Base-by-base conservation (phyloP, 2,329 filamentous ascomycete species). In the Fusarium sacchari region DNA sequence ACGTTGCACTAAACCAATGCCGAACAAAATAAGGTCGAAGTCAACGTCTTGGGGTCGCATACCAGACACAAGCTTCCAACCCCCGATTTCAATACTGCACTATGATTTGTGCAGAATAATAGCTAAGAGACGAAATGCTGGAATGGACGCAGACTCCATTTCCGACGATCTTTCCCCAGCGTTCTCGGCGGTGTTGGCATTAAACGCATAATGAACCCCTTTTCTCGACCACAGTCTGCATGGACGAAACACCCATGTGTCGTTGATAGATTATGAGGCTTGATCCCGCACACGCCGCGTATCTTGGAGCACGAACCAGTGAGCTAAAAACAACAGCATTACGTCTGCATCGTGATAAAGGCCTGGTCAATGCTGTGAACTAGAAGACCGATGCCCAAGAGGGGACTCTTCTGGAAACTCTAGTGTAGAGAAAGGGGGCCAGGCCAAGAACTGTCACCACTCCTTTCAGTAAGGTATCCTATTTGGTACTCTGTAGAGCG, bases 131-230 rank as follows among this genome's bases (percentile, higher is more conserved):
- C 32, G 67, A 69, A 43, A 44, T 47, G 50, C 62, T 73, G 71
- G 67, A 76, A 77, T 77, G 73, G 60, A 61, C 60, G 28, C 55
- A 66, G 53, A 61, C 53, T 72, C 59, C 56, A 60, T 76, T 65
- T 60, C 63, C 58, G 76, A 68, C 53, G 64, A 73, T 72, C 71
- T 56, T 67, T 60, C 60, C 43, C 24, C 42, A 58, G 42, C 55
- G 42, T 43, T 49, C 50, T 64, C 64, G 55, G 49, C 49, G 55
- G 46, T 34, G 47, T 69, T 64, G 11, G 59, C 61, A 62, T 40
- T 46, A 70, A 64, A 59, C 47, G 49, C 62, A 65, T 56, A 61
- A 65, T 53, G 63, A 67, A 67, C 76, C 76, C 74, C 66, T 67
- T 77, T 78, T 68, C 67, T 59, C 32, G 15, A 52, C 40, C 47